Percentiles rank a stretch among this genome's conserved stretches.
Evolutionary conservation across 345 rosid species (phyloP).

Genomic region (Melaleuca quinquenervia): DNA sequence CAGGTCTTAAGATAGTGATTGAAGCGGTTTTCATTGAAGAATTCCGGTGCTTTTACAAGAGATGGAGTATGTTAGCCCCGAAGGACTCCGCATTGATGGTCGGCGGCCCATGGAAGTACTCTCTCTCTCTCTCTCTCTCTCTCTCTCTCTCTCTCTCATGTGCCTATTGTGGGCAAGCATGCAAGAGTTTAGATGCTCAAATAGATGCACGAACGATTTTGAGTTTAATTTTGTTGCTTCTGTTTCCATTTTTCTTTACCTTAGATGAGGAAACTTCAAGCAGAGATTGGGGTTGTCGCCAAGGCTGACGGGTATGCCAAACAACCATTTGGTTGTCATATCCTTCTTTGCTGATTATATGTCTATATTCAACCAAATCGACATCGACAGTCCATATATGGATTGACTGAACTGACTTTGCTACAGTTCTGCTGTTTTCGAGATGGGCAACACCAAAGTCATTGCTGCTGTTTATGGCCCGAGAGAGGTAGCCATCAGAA

Average conservation of each 20-base stretch:
- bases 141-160: background rate
- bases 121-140: background rate
- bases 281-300: constrained; percentile 65
- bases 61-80: constrained; percentile 85
- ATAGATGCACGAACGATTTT: background rate
- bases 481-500: constrained; percentile 50
- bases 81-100: constrained; percentile 77
- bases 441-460: constrained; percentile 95
- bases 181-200: background rate
- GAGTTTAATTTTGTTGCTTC: background rate
- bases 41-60: background rate
- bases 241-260: background rate
- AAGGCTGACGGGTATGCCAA: constrained; percentile 69
- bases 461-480: constrained; percentile 97
- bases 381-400: background rate
- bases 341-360: background rate
- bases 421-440: constrained; percentile 75
- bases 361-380: background rate
- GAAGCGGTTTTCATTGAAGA: background rate
- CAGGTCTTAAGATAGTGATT: background rate
- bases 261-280: constrained; percentile 90
- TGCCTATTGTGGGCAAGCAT: background rate
- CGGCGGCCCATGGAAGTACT: constrained; percentile 74
- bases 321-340: background rate
- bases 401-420: background rate